phyloP scores from a whole-genome alignment of 257 asterid species.

The Solanum clarkiae region DNA sequence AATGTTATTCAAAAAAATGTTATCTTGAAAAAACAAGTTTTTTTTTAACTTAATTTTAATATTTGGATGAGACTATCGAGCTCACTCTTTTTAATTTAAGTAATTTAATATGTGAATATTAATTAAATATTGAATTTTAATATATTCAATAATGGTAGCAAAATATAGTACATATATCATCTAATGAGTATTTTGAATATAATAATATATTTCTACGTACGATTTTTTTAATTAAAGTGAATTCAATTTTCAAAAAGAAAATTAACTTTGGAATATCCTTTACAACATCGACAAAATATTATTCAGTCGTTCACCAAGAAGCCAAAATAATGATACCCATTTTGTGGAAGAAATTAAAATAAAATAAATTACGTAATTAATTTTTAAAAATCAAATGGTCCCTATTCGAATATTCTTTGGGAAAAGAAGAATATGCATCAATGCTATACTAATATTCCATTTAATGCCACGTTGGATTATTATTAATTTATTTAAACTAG shows the following conservation, averaged over 20 bases:
- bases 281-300: not conserved
- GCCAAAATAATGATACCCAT: not conserved
- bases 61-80: too few relatives aligned
- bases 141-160: not conserved
- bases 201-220: not conserved
- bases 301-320: not conserved
- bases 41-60: too few relatives aligned
- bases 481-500: not conserved
- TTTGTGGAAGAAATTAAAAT: not conserved
- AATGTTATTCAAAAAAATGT: too few relatives aligned
- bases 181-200: not conserved
- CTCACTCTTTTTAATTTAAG: not conserved
- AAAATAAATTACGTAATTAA: not conserved
- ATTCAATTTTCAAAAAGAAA: not conserved
- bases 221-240: not conserved
- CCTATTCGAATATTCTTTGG: not conserved
- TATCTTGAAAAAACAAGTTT: too few relatives aligned
- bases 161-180: not conserved
- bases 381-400: not conserved
- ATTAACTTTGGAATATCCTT: not conserved
- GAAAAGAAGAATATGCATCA: not conserved
- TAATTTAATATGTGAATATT: accelerated
- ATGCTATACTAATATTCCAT: not conserved
- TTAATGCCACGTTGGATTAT: not conserved
- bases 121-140: not conserved